These are phyloP conservation scores for Salvia hispanica DNA, from an alignment of 257 asterid species.

Conservation along the genomic window DNA sequence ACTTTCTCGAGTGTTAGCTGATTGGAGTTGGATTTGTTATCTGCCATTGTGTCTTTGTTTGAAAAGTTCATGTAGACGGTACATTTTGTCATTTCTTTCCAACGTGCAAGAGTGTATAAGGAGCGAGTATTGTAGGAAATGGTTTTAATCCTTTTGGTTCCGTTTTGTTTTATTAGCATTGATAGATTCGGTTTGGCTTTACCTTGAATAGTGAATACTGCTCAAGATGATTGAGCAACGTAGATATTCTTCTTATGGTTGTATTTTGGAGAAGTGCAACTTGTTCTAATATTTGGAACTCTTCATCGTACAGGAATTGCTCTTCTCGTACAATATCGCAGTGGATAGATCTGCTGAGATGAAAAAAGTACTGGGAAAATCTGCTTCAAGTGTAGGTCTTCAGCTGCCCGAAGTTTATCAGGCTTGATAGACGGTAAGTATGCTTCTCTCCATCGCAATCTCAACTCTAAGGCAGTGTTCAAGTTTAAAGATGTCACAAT, in stretches of 20 bases:
- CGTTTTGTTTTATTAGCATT: slow-evolving; percentile 1
- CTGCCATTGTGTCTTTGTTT: neutral
- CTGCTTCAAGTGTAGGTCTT: slow-evolving; percentile 96
- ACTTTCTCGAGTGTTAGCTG: neutral
- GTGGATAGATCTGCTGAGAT: slow-evolving; percentile 84
- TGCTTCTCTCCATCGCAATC: neutral
- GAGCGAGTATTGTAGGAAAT: neutral
- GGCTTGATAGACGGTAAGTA: slow-evolving; percentile 49
- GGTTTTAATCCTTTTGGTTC: neutral
- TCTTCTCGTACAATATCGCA: slow-evolving; percentile 87
- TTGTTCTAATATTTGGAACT: neutral
- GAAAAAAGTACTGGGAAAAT: slow-evolving; percentile 69
- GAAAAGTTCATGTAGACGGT: neutral
- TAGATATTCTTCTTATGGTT: neutral
- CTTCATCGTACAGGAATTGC: slow-evolving; percentile 52
- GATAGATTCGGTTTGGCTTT: neutral
- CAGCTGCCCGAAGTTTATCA: slow-evolving; percentile 76
- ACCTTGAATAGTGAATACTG: neutral
- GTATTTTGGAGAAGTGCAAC: neutral
- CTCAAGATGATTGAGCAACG: neutral
- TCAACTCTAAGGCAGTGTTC: neutral
- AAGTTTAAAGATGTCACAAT: neutral
- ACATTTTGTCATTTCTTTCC: neutral
- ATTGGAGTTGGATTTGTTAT: neutral
- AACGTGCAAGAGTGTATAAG: neutral